phyloP scores from a whole-genome alignment of 106 monocot species.

The Triglochin maritima region DNA sequence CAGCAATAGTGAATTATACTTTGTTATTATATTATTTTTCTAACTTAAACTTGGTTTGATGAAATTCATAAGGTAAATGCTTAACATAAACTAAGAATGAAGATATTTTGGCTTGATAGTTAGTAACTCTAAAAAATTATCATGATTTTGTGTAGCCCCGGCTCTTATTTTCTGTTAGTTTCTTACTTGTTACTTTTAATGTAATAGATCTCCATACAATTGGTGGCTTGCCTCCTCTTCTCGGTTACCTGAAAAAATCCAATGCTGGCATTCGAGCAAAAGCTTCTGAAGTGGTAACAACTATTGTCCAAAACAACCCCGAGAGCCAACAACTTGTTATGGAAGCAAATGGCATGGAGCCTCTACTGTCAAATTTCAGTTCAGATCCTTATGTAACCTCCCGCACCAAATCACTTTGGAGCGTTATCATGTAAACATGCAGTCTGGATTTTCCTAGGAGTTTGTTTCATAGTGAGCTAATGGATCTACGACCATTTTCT shows the following conservation, averaged over 20 bases:
- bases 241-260: constrained; percentile 66
- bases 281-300: constrained; percentile 74
- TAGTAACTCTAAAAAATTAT: no score
- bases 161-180: neutral
- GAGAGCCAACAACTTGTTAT: constrained; percentile 74
- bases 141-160: neutral
- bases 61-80: no score
- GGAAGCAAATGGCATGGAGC: constrained; percentile 81
- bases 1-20: no score
- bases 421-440: constrained; percentile 65
- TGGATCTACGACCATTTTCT: neutral
- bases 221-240: constrained; percentile 71
- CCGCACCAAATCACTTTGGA: constrained; percentile 87
- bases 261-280: constrained; percentile 74
- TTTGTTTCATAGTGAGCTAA: neutral
- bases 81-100: no score
- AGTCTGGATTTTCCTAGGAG: neutral
- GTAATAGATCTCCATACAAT: constrained; percentile 71
- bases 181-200: neutral
- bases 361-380: constrained; percentile 59
- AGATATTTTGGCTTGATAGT: no score
- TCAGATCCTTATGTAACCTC: constrained; percentile 58
- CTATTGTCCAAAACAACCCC: constrained; percentile 91
- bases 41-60: no score
- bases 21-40: no score